Evolutionary conservation across 192 early-diverging fungal species (phyloP), one percentile per base, ranked within the genome.

Genomic region (Coemansia sp.): DNA sequence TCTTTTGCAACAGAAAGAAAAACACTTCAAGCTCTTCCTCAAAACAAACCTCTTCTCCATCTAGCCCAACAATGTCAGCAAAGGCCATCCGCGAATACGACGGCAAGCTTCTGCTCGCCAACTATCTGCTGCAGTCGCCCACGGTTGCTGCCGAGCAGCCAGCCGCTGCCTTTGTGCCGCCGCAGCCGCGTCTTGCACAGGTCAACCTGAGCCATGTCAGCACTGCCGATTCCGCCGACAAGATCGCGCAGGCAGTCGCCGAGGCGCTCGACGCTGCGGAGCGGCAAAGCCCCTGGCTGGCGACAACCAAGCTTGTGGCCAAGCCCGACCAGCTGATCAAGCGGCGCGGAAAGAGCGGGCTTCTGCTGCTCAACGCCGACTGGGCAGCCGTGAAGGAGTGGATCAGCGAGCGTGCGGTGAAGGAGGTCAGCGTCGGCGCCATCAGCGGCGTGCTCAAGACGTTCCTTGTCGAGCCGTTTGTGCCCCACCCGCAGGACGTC

Each of bases 301-400:
- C 85, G 60, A 61, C 62, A 17, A 77, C 74, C 50, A 94, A 94
- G 71, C 84, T 97, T 61, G 96, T 98, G 42, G 95, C 89, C 79
- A 98, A 98, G 82, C 96, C 96, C 22, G 96, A 98, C 79, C 95
- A 97, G 79, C 83, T 98, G 50, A 97, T 98, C 83, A 98, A 98
- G 84, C 89, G 96, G 59, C 84, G 96, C 57, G 96, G 96, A 37
- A 98, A 98, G 87, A 89, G 91, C 66, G 96, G 96, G 47, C 84
- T 98, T 38, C 82, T 98, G 29, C 86, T 91, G 50, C 87, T 98
- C 62, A 95, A 96, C 75, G 87, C 94, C 44, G 86, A 92, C 64
- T 98, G 96, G 96, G 48, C 76, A 14, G 81, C 87, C 38, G 92
- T 89, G 57, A 90, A 90, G 82, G 69, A 89, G 68, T 98, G 96